Conservation (phyloP, 2,329 filamentous ascomycete species). For the Hypoxylon sp. region DNA sequence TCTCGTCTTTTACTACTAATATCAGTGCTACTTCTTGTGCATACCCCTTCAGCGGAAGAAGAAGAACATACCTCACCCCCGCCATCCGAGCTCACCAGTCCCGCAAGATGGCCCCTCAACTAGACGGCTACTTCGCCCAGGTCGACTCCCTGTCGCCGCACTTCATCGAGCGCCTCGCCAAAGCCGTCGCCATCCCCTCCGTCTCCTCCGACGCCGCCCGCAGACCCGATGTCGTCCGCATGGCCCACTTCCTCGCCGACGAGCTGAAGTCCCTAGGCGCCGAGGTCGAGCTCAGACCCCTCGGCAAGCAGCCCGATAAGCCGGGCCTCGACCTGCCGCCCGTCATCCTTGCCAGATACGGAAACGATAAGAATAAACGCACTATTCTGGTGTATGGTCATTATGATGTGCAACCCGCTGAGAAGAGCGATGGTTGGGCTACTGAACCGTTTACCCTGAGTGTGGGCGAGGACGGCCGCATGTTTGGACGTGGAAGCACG, state of each 20-base stretch:
- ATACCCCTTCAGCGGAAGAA: conserved; percentile 45
- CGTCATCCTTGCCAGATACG: conserved; percentile 92
- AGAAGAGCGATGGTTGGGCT: conserved; percentile 94
- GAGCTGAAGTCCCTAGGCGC: conserved; percentile 90
- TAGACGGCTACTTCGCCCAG: conserved; percentile 94
- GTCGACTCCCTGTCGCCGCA: conserved; percentile 83
- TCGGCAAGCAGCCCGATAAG: conserved; percentile 93
- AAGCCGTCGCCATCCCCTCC: conserved; percentile 96
- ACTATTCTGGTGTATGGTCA: conserved; percentile 98
- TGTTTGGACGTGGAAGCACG: conserved; percentile 95
- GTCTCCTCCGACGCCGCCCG: conserved; percentile 91
- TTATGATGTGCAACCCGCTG: conserved; percentile 97
- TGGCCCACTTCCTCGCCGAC: conserved; percentile 90
- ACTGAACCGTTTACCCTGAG: conserved; percentile 93
- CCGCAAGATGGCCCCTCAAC: conserved; percentile 87
- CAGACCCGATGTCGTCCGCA: conserved; percentile 92
- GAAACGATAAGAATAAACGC: conserved; percentile 90
- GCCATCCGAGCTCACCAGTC: conserved; percentile 71
- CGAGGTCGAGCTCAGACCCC: conserved; percentile 84
- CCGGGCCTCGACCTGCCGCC: conserved; percentile 93
- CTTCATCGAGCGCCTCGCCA: conserved; percentile 91
- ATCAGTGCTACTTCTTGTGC: conserved; percentile 17
- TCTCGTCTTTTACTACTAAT: conserved; percentile 1
- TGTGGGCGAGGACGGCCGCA: conserved; percentile 90
- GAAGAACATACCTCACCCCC: conserved; percentile 66